These are phyloP conservation scores for Vachellia pachyceras DNA, from an alignment of 306 rosid genomes.

Conservation along the genomic window DNA sequence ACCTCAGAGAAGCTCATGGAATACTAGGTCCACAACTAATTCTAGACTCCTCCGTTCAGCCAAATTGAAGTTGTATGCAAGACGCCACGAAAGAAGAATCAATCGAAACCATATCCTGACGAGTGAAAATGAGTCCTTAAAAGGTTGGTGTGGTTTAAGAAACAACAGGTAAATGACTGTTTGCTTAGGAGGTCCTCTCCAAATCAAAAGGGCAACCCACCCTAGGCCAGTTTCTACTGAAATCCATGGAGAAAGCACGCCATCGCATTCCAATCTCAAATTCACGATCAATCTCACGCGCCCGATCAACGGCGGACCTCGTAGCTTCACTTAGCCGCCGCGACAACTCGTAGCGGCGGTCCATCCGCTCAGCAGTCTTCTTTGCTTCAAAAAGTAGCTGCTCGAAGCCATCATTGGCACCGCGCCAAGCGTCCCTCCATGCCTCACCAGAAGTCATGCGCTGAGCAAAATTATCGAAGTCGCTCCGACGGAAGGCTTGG, in stretches of 20 bases:
- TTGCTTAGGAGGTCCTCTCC: too few species aligned
- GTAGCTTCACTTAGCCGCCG: constrained; percentile 58
- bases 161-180: too few species aligned
- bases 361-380: constrained; percentile 83
- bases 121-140: too few species aligned
- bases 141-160: too few species aligned
- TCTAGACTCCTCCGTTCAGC: too few species aligned
- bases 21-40: too few species aligned
- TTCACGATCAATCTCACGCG: constrained; percentile 85
- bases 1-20: too few species aligned
- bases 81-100: too few species aligned
- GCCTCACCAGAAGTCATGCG: constrained; percentile 66
- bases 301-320: constrained; percentile 60
- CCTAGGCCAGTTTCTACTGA: constrained; percentile 78
- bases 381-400: constrained; percentile 76
- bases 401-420: constrained; percentile 86
- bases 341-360: constrained; percentile 73
- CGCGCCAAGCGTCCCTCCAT: constrained; percentile 80
- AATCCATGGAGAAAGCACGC: constrained; percentile 76
- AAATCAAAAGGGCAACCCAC: constrained; percentile 40
- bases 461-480: constrained; percentile 59
- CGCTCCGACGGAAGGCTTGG: constrained; percentile 64
- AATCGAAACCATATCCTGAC: too few species aligned
- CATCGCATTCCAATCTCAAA: constrained; percentile 75
- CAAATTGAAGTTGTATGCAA: too few species aligned